Evolutionary conservation across 306 rosid genomes (phyloP).

Genomic region (Begonia fuchsioides): DNA sequence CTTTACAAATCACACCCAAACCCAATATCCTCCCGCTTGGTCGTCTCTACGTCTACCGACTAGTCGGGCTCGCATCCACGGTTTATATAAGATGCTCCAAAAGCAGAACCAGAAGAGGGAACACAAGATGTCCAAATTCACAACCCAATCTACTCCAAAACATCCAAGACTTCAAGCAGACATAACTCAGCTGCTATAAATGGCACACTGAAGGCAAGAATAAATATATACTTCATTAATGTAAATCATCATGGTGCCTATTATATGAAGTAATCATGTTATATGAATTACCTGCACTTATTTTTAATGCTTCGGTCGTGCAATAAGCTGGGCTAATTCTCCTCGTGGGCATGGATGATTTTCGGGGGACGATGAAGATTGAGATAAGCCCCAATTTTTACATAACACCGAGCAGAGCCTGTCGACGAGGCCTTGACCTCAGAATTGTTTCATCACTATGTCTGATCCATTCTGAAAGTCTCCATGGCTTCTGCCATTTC

Average conservation of each 20-base stretch:
- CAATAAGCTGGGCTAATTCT: constrained; percentile 16
- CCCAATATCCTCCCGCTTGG: constrained; percentile 16
- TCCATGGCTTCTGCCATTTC: constrained; percentile 99
- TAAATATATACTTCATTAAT: too few species aligned
- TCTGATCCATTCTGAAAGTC: constrained; percentile 85
- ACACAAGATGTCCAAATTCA: constrained; percentile 17
- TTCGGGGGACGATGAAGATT: constrained; percentile 18
- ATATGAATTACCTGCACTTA: constrained; percentile 29
- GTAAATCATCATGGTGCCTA: too few species aligned
- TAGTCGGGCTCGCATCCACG: constrained; percentile 21
- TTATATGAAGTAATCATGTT: too few species aligned
- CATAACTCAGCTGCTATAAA: constrained; percentile 18
- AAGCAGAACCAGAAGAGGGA: constrained; percentile 11
- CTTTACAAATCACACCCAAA: not conserved
- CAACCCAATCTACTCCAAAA: constrained; percentile 21
- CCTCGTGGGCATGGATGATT: constrained; percentile 28
- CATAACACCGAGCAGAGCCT: constrained; percentile 34
- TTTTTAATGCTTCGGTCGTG: constrained; percentile 17
- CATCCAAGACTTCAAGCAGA: constrained; percentile 18
- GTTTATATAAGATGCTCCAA: constrained; percentile 43
- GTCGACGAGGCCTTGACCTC: constrained; percentile 72
- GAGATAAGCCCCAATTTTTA: constrained; percentile 27
- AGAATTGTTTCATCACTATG: constrained; percentile 83
- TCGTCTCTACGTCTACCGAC: constrained; percentile 7
- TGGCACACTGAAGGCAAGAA: constrained; percentile 16